Base-by-base conservation (phyloP, 768 basidiomycete species). In the Porpolomopsis calyptriformis region DNA sequence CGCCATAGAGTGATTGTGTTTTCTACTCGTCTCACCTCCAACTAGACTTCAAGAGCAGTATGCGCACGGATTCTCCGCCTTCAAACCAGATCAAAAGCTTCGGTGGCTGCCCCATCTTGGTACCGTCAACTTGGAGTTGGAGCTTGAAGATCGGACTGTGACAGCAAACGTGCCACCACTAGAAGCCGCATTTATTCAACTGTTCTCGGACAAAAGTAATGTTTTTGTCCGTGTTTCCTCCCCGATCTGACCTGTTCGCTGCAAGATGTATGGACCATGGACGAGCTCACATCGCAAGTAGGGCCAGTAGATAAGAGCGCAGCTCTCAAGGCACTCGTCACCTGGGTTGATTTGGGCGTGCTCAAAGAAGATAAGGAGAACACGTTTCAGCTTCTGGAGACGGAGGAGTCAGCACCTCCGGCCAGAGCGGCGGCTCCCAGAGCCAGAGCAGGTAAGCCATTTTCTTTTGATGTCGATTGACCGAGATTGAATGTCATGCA, bases 41-140 rank as follows among this genome's bases (percentile, higher is more conserved):
- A 19, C 10, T 53, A 91, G 88, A 43, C 64, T 85, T 3, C 86
- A 89, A 63, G 74, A 80, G 37, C 63, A 72, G 14, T 98, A 97
- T 55, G 77, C 83, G 2, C 71, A 74, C 38, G 78, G 84, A 53
- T 98, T 85, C 58, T 68, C 69, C n/a, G 67, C 71, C 10, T 86
- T 90, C 67, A 96, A 96, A 57, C 90, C 91, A 0, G 91, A 96
- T 64, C 97, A 98, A 68, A 77, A 73, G 49, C 74, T 99, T 26
- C 77, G 79, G 39, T 98, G 90, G 85, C 60, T 97, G 4, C 83
- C 90, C 8, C 85, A 93, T 57, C 75, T 96, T 10, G 94, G 96
- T 0, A 87, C 81, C 2, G 77, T 94, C 31, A 72, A 77, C 27
- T 60, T 99, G 43, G 80, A 88, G 45, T 66, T 98, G 5, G 78